Conservation (phyloP, 257 asterid genomes). For the Nicotiana attenuata region DNA sequence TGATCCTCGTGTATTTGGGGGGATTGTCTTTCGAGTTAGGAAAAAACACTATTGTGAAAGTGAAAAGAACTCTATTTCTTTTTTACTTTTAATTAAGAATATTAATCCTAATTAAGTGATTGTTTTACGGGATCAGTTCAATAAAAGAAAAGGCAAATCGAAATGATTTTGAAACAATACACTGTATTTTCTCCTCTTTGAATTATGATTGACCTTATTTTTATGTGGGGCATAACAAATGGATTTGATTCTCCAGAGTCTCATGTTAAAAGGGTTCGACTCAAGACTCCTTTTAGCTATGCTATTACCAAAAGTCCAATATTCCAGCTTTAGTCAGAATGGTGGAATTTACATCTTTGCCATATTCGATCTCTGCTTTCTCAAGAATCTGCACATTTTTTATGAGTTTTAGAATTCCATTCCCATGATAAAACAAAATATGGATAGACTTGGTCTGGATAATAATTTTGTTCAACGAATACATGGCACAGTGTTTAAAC, state of each 20-base stretch:
- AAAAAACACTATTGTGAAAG: no score
- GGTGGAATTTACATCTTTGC: not conserved
- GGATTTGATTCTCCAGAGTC: not conserved
- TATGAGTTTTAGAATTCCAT: not conserved
- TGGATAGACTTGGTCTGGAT: not conserved
- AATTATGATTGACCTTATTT: not conserved
- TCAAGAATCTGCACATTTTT: not conserved
- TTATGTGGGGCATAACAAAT: not conserved
- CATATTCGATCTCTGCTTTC: not conserved
- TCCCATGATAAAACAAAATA: not conserved
- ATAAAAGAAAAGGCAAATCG: no score
- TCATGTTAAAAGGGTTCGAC: not conserved
- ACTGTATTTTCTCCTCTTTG: not conserved
- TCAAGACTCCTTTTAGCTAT: not conserved
- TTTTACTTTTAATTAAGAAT: no score
- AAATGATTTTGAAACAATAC: no score
- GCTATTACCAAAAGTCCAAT: not conserved
- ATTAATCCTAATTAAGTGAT: no score
- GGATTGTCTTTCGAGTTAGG: no score
- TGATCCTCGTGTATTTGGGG: no score
- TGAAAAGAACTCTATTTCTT: no score
- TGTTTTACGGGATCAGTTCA: no score
- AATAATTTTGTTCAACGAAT: not conserved
- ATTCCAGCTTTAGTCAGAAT: not conserved
- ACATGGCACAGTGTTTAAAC: not conserved